phyloP scores from a whole-genome alignment of 2,329 filamentous ascomycete species.

The Diplodia scrobiculata region DNA sequence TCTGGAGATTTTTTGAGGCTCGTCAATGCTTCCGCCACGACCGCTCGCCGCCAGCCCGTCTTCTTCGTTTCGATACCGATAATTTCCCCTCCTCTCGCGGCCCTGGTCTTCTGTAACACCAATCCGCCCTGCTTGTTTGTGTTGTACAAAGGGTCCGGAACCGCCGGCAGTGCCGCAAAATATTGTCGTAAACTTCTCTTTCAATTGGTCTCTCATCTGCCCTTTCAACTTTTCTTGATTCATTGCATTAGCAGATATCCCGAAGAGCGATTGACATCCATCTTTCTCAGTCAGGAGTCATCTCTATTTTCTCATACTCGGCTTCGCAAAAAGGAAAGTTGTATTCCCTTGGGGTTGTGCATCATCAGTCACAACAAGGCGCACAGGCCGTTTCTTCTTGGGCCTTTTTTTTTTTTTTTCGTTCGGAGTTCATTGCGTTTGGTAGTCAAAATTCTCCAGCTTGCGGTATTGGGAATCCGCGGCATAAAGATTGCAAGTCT shows the following conservation, averaged over 20 bases:
- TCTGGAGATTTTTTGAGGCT: constrained; percentile 42
- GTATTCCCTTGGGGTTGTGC: constrained; percentile 10
- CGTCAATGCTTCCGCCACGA: too few species aligned
- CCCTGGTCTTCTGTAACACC: constrained; percentile 6
- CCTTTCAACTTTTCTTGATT: constrained; percentile 6
- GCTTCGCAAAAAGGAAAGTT: constrained; percentile 19
- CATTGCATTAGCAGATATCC: constrained; percentile 26
- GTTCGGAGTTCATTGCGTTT: constrained; percentile 14
- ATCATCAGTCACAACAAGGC: constrained; percentile 3
- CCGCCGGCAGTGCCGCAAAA: constrained; percentile 23
- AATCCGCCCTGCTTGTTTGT: constrained; percentile 14
- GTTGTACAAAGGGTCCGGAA: constrained; percentile 23
- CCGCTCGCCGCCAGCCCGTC: background rate
- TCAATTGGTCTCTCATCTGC: background rate
- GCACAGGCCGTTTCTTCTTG: background rate
- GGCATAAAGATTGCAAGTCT: constrained; percentile 14
- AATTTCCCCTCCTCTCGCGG: background rate
- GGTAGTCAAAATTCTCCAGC: constrained; percentile 5
- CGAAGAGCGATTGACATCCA: constrained; percentile 15
- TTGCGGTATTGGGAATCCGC: constrained; percentile 8
- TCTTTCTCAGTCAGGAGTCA: constrained; percentile 4
- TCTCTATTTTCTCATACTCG: background rate
- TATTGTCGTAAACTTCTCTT: background rate
- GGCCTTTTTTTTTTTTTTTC: background rate
- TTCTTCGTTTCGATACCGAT: background rate